Percentiles rank a stretch among this genome's conserved stretches.
These are phyloP conservation scores for Colletotrichum sublineola DNA, from an alignment of 2,329 filamentous ascomycete species.

Conservation along the genomic window DNA sequence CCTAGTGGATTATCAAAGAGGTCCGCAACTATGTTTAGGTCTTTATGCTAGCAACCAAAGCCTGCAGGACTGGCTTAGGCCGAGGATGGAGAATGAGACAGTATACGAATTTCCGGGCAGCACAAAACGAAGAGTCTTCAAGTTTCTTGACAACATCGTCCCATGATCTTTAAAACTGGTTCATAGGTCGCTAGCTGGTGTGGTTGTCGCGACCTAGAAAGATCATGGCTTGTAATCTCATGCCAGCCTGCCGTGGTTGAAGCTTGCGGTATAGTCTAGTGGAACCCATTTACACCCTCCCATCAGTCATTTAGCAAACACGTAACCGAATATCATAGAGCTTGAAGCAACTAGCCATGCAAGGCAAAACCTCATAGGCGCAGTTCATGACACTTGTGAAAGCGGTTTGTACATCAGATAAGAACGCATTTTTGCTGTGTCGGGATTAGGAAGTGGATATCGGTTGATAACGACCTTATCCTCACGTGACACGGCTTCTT, in stretches of 20 bases:
- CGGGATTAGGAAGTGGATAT: not conserved
- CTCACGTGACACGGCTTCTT: constrained; percentile 36
- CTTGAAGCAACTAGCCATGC: not conserved
- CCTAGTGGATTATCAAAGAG: constrained; percentile 74
- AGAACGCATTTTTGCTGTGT: not conserved
- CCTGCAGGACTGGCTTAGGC: not conserved
- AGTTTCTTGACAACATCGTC: not conserved
- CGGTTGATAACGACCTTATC: constrained; percentile 10
- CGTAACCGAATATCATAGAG: not conserved
- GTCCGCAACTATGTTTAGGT: constrained; percentile 59
- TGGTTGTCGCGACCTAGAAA: not conserved
- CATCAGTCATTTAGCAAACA: not conserved
- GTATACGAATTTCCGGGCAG: constrained; percentile 17
- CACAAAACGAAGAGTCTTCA: not conserved
- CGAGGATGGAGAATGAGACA: constrained; percentile 12
- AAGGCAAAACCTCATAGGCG: not conserved
- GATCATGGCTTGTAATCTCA: not conserved
- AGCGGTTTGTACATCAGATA: not conserved
- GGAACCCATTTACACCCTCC: no score
- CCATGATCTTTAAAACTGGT: not conserved
- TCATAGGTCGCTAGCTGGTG: not conserved
- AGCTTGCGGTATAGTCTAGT: not conserved
- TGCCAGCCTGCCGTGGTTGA: not conserved
- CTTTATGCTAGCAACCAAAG: not conserved
- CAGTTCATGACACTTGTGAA: no score